Evolutionary conservation across 768 basidiomycete genomes (phyloP).

Genomic region (Russula sp.): DNA sequence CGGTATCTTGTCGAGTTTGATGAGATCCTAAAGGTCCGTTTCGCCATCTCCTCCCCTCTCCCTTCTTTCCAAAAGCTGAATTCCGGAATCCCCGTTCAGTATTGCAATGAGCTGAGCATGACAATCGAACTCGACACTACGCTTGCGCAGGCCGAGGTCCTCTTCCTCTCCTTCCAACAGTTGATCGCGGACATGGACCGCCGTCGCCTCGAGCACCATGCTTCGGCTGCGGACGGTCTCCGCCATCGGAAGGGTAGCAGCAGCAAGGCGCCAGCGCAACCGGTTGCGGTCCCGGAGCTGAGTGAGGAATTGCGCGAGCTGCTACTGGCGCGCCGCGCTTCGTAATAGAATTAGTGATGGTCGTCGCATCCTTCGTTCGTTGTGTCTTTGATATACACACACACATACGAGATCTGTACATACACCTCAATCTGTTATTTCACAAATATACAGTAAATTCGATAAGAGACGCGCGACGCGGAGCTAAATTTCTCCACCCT

Average conservation of each 20-base stretch:
- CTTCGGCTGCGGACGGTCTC: conserved; percentile 25
- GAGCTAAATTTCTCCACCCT: background rate
- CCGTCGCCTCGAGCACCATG: conserved; percentile 51
- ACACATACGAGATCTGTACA: background rate
- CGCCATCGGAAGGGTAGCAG: conserved; percentile 29
- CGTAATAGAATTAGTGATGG: background rate
- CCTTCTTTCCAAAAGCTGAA: background rate
- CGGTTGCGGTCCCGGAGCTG: conserved; percentile 14
- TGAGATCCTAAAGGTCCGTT: conserved; percentile 60
- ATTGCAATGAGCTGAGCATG: conserved; percentile 92
- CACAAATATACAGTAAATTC: background rate
- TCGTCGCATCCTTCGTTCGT: background rate
- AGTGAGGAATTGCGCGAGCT: conserved; percentile 19
- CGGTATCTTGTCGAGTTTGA: conserved; percentile 95
- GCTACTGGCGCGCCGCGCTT: conserved; percentile 9
- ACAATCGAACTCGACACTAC: conserved; percentile 96
- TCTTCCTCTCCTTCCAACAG: conserved; percentile 87
- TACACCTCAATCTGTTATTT: background rate
- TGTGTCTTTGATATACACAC: too few species aligned
- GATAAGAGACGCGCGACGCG: background rate
- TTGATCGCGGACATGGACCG: conserved; percentile 86
- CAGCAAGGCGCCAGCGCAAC: background rate
- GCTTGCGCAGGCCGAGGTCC: conserved; percentile 92
- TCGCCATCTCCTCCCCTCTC: background rate
- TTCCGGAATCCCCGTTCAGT: conserved; percentile 35